These are phyloP conservation scores for Planoprotostelium fungivorum DNA, from an alignment of 78 protist species.

Conservation along the genomic window DNA sequence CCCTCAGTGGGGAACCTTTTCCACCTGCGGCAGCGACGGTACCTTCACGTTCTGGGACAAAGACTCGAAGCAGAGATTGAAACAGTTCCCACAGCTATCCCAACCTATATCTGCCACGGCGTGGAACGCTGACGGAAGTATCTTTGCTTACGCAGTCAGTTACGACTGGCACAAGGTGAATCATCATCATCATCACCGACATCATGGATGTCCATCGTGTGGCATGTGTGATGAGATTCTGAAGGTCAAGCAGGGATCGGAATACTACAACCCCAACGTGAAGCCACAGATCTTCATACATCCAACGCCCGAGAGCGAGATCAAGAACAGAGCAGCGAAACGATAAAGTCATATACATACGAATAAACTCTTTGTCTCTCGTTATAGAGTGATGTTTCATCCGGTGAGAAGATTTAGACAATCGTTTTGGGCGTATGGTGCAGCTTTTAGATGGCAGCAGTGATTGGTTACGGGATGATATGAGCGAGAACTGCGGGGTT, in stretches of 20 bases:
- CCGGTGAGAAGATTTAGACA: no score
- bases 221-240: neutral
- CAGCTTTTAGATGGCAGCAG: no score
- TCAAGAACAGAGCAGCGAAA: neutral
- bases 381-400: no score
- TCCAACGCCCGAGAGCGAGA: neutral
- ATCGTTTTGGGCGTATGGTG: no score
- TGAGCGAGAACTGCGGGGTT: no score
- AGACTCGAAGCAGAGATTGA: constrained; percentile 62
- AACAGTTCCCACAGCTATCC: constrained; percentile 26
- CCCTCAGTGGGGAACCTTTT: constrained; percentile 79
- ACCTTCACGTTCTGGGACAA: constrained; percentile 82
- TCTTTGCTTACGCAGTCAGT: constrained; percentile 83
- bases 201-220: no score
- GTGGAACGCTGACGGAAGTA: constrained; percentile 68
- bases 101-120: constrained; percentile 51
- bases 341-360: no score
- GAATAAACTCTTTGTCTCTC: no score
- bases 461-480: no score
- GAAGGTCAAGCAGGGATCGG: neutral
- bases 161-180: constrained; percentile 83
- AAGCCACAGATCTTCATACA: neutral
- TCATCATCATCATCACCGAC: no score
- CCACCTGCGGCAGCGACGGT: constrained; percentile 91
- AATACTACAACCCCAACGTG: neutral